Evolutionary conservation across 768 basidiomycete genomes (phyloP), one percentile per base, ranked within the genome.

Genomic region (Tricholoma matsutake): DNA sequence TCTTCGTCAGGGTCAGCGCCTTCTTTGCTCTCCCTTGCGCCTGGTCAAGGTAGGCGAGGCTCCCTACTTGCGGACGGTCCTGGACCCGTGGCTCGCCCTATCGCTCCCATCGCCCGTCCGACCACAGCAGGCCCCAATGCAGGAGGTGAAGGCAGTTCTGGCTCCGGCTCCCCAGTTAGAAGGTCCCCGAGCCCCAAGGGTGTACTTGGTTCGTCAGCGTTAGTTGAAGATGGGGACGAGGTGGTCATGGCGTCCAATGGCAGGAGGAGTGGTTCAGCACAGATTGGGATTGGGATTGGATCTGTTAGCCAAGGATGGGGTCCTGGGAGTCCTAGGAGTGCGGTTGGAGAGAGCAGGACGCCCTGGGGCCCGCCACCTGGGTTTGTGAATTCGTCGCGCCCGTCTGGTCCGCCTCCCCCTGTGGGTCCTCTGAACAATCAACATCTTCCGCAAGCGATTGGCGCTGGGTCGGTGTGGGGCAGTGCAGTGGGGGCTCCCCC

Each of bases 151-250:
- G 80, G 80, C 0, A 84, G 82, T 7, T 86, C 88, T 0, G 84
- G 84, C 2, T 86, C 86, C 10, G 86, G 84, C 3, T 90, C 88
- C 1, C 81, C 81, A 14, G 73, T 71, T 52, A 76, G 75, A 34
- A 73, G 81, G 11, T 79, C 79, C 25, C 80, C 82, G 6, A 82
- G 81, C 64, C 81, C 83, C 2, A 92, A 91, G 68, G 85, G 86
- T 41, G 75, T 86, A 35, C 77, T 92, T 6, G 91, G 91, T 11
- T 92, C 91, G 13, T 88, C 88, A 4, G 91, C 91, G 18, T 79
- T 92, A 18, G 84, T 86, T 2, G 84, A 89, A 13, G 90, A 91
- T 61, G 91, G 91, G 62, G 91, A 93, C 69, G 91, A 92, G 68
- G 87, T 92, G 10, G 83, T 92, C 14, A 69, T 76, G 7, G 70